A percentile compares a stretch with the other conserved stretches of the same genome.
These are phyloP conservation scores for Trametes sanguinea DNA, from an alignment of 768 basidiomycete species.

Conservation along the genomic window DNA sequence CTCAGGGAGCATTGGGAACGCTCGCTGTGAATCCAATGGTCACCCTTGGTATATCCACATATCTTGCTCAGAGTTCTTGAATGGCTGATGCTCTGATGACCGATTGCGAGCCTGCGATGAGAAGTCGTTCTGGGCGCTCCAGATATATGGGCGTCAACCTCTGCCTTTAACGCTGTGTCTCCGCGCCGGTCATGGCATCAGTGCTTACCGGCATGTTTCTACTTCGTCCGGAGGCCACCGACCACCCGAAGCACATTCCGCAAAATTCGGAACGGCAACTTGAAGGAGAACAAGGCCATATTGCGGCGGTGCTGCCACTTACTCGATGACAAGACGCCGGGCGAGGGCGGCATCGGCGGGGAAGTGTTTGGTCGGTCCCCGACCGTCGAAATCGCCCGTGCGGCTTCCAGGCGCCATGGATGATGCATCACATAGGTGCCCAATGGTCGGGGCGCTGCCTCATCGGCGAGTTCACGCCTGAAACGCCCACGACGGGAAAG, in stretches of 20 bases:
- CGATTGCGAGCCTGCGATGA: too few species aligned
- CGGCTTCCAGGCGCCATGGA: not conserved
- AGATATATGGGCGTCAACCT: not conserved
- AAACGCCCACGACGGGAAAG: not conserved
- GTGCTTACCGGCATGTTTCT: conserved; percentile 13
- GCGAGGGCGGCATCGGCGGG: not conserved
- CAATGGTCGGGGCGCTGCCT: not conserved
- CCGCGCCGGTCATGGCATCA: conserved; percentile 4
- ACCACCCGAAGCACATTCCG: conserved; percentile 13
- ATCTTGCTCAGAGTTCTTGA: too few species aligned
- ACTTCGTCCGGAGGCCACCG: not conserved
- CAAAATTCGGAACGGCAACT: not conserved
- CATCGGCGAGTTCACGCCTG: too few species aligned
- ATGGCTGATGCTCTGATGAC: too few species aligned
- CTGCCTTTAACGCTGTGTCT: not conserved
- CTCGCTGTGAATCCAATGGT: too few species aligned
- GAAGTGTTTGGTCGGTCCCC: not conserved
- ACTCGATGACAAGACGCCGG: not conserved
- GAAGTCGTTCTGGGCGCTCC: too few species aligned
- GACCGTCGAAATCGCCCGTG: conserved; percentile 5
- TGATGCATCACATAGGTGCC: not conserved
- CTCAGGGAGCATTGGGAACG: too few species aligned
- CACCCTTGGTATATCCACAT: too few species aligned
- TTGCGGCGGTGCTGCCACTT: too few species aligned
- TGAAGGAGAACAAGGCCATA: too few species aligned